These are phyloP conservation scores for Arthrobotrys sinensis DNA, from an alignment of 2,329 filamentous ascomycete species.

Conservation along the genomic window DNA sequence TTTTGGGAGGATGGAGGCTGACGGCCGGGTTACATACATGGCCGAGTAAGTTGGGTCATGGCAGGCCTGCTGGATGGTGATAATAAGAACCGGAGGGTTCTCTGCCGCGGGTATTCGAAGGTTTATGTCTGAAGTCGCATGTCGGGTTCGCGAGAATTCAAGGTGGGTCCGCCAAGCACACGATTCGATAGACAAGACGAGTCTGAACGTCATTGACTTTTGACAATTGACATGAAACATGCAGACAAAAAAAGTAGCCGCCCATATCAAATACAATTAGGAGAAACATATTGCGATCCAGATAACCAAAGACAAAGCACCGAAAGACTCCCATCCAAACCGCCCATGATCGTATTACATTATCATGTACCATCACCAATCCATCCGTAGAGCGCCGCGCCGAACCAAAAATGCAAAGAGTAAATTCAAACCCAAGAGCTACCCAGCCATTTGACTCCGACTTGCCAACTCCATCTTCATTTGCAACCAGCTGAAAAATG, in stretches of 20 bases:
- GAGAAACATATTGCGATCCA: conserved; percentile 5
- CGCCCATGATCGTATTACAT: conserved; percentile 25
- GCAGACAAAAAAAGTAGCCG: conserved; percentile 15
- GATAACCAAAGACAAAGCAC: conserved; percentile 13
- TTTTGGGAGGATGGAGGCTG: conserved; percentile 43
- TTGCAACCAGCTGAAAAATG: conserved; percentile 64
- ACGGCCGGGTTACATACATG: conserved; percentile 54
- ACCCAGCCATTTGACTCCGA: conserved; percentile 56
- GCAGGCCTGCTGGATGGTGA: conserved; percentile 25
- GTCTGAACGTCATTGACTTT: conserved; percentile 39
- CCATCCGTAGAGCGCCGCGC: conserved; percentile 9
- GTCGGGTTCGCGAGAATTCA: conserved; percentile 5
- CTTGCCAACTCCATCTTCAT: conserved; percentile 64
- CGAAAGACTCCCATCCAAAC: conserved; percentile 35
- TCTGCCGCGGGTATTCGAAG: not conserved
- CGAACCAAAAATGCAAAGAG: conserved; percentile 9
- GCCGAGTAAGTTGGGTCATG: conserved; percentile 39
- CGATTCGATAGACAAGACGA: not conserved
- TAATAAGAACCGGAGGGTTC: not conserved
- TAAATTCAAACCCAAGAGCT: conserved; percentile 4
- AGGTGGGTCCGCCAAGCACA: conserved; percentile 16
- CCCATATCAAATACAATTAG: conserved; percentile 19
- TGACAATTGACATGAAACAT: not conserved
- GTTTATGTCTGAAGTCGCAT: conserved; percentile 17
- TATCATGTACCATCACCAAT: conserved; percentile 21